Percentiles rank a stretch among this genome's conserved stretches.
These are phyloP conservation scores for Talaromyces liani DNA, from an alignment of 495 filamentous ascomycete species.

Conservation along the genomic window DNA sequence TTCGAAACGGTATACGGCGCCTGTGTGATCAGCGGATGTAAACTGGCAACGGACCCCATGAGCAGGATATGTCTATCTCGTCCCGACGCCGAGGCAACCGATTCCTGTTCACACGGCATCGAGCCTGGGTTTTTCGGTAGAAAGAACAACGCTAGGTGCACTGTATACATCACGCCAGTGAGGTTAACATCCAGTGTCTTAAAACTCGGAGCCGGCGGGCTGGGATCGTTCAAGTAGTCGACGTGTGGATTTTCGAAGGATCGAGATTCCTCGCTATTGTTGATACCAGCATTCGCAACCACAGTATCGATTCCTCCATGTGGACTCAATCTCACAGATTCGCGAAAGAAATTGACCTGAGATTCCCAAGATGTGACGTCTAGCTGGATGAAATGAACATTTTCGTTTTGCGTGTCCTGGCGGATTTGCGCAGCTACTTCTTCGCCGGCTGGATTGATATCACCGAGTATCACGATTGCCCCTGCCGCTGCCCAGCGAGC, in stretches of 20 bases:
- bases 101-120: constrained; percentile 12
- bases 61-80: constrained; percentile 22
- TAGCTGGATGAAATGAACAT: constrained; percentile 24
- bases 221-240: constrained; percentile 8
- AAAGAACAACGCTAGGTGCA: constrained; percentile 41
- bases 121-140: constrained; percentile 18
- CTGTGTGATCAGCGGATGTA: constrained; percentile 16
- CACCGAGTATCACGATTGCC: constrained; percentile 24
- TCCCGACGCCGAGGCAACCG: constrained; percentile 7
- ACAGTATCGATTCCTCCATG: constrained; percentile 52
- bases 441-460: constrained; percentile 20
- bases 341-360: constrained; percentile 44
- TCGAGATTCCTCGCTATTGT: constrained; percentile 17
- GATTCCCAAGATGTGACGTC: constrained; percentile 38
- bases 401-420: constrained; percentile 13
- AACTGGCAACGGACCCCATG: constrained; percentile 18
- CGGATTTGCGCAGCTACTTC: constrained; percentile 8
- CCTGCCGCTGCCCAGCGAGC: constrained; percentile 34
- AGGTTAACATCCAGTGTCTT: constrained; percentile 51
- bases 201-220: constrained; percentile 42
- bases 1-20: constrained; percentile 53
- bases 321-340: constrained; percentile 40
- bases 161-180: constrained; percentile 56
- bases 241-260: constrained; percentile 1
- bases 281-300: constrained; percentile 62